phyloP scores from a whole-genome alignment of 1,139 yeast genomes.

The Debaryomyces coudertii region DNA sequence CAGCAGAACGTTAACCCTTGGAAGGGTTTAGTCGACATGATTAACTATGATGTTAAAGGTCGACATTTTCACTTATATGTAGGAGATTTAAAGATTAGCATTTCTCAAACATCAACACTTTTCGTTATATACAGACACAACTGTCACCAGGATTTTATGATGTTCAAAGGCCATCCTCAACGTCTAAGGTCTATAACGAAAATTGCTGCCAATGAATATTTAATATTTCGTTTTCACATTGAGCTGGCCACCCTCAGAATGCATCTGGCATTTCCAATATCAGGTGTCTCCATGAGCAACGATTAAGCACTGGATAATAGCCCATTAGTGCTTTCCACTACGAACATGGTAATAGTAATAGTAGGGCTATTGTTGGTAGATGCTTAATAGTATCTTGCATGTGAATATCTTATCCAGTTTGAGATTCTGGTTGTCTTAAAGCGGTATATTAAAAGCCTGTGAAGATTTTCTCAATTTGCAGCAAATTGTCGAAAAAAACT shows the following conservation, averaged over 20 bases:
- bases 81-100: constrained; percentile 1
- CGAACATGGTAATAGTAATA: no score
- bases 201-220: no score
- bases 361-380: no score
- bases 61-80: neutral
- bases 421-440: neutral
- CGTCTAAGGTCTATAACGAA: neutral
- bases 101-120: constrained; percentile 9
- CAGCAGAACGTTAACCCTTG: constrained; percentile 45
- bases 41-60: neutral
- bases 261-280: no score
- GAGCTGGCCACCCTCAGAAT: no score
- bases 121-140: constrained; percentile 1
- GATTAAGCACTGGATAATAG: no score
- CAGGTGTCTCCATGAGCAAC: no score
- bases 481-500: neutral
- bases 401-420: neutral
- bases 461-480: neutral
- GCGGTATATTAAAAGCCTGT: neutral
- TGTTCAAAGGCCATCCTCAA: neutral
- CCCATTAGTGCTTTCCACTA: no score
- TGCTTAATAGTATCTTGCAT: neutral
- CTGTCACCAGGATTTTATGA: neutral
- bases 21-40: constrained; percentile 28
- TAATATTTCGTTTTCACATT: no score